Evolutionary conservation across 306 rosid genomes (phyloP).

Genomic region (Acacia confusa): DNA sequence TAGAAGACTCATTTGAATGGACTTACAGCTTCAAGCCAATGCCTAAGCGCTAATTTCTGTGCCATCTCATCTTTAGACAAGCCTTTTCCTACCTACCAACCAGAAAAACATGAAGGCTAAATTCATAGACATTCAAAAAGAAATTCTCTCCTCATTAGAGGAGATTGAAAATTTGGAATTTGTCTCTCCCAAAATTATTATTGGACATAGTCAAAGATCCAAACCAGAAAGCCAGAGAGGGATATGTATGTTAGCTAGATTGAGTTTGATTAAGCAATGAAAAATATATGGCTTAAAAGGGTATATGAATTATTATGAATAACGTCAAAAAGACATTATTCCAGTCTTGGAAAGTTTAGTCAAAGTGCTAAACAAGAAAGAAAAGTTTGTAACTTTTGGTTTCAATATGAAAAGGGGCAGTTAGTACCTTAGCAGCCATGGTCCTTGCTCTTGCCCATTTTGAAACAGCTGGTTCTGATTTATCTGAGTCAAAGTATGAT

Average conservation of each 20-base stretch:
- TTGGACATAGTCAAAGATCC: conserved; percentile 35
- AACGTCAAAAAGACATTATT: conserved; percentile 19
- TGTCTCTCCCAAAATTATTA: conserved; percentile 13
- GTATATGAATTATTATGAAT: neutral
- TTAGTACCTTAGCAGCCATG: conserved; percentile 72
- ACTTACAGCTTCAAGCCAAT: conserved; percentile 97
- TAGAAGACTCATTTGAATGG: neutral
- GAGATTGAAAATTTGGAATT: conserved; percentile 30
- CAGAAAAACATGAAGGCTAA: conserved; percentile 14
- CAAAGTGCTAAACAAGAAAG: conserved; percentile 2
- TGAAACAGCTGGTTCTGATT: conserved; percentile 59
- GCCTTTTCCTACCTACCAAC: conserved; percentile 73
- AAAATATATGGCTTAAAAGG: conserved; percentile 9
- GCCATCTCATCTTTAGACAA: conserved; percentile 76
- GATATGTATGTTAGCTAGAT: neutral
- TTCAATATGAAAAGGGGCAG: neutral
- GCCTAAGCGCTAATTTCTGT: conserved; percentile 69
- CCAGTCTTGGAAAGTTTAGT: neutral
- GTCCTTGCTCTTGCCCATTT: conserved; percentile 67
- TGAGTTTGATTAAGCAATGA: neutral
- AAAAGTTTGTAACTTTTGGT: neutral
- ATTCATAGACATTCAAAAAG: neutral
- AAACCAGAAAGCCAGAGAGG: neutral
- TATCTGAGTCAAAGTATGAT: conserved; percentile 57
- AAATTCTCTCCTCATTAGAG: neutral